These are phyloP conservation scores for Lenzites betulinus DNA, from an alignment of 768 basidiomycete genomes.

Conservation along the genomic window DNA sequence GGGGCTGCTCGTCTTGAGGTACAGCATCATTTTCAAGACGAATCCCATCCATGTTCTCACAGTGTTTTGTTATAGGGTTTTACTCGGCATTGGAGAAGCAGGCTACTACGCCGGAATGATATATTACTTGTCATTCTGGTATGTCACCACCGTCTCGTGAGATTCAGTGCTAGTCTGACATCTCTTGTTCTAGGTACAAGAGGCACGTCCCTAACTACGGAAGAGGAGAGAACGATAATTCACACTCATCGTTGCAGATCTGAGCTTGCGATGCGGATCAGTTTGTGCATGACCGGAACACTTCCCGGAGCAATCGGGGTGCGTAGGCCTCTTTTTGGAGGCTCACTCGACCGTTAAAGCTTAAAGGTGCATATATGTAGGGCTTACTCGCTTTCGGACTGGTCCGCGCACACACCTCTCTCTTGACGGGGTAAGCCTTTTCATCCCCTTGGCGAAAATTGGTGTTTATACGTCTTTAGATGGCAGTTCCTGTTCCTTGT, in stretches of 20 bases:
- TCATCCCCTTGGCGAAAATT: not conserved
- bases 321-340: conserved; percentile 1
- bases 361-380: conserved; percentile 29
- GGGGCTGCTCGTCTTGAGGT: conserved; percentile 51
- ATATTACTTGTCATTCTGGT: conserved; percentile 62
- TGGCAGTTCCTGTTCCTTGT: conserved; percentile 65
- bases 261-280: conserved; percentile 55
- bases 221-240: not conserved
- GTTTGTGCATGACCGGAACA: conserved; percentile 59
- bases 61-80: conserved; percentile 39
- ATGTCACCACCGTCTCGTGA: not conserved
- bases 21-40: not conserved
- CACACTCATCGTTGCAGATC: not conserved
- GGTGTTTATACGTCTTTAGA: conserved; percentile 28
- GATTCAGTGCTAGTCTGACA: not conserved
- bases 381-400: conserved; percentile 59
- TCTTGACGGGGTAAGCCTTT: conserved; percentile 40
- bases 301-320: conserved; percentile 58
- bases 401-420: conserved; percentile 51
- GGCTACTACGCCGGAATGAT: conserved; percentile 64
- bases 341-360: not conserved
- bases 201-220: conserved; percentile 14
- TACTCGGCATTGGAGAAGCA: conserved; percentile 62
- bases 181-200: conserved; percentile 32
- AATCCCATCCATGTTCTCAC: not conserved